A percentile compares a stretch with the other conserved stretches of the same genome.
Conservation (phyloP, 2,329 filamentous ascomycete species). For the Trichoderma sp. region DNA sequence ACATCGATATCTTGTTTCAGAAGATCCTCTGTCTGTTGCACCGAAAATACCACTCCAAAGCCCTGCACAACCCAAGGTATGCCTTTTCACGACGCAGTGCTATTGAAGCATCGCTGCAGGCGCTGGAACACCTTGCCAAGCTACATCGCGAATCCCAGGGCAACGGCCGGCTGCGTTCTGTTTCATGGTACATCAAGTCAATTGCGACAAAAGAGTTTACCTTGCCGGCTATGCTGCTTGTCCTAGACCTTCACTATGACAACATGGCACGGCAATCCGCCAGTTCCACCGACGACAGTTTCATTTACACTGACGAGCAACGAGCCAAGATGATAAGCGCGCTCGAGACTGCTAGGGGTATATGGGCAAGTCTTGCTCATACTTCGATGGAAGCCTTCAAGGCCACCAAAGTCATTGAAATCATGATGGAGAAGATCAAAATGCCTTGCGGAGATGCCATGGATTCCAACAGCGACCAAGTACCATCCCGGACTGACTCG, state of each 20-base stretch:
- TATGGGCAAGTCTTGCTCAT: constrained; percentile 77
- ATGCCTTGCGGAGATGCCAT: constrained; percentile 21
- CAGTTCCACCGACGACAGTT: constrained; percentile 40
- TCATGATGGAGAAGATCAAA: constrained; percentile 78
- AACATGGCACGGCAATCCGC: constrained; percentile 45
- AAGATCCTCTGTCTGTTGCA: constrained; percentile 89
- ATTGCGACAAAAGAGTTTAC: constrained; percentile 83
- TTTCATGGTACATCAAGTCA: constrained; percentile 76
- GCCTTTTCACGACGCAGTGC: constrained; percentile 78
- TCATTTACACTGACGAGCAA: constrained; percentile 57
- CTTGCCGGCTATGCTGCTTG: constrained; percentile 79
- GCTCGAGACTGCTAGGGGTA: constrained; percentile 68
- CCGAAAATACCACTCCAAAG: constrained; percentile 77
- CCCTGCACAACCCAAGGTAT: constrained; percentile 75
- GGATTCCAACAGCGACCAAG: constrained; percentile 3
- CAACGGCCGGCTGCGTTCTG: constrained; percentile 66
- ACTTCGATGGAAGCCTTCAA: constrained; percentile 88
- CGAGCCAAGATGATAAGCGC: constrained; percentile 72
- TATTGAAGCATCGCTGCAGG: constrained; percentile 80
- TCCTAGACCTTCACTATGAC: constrained; percentile 75
- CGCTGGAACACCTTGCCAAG: constrained; percentile 72
- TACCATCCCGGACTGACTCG: constrained; percentile 23
- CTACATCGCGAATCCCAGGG: constrained; percentile 72
- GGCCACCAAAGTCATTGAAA: constrained; percentile 72
- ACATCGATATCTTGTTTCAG: constrained; percentile 79